phyloP scores from a whole-genome alignment of 768 basidiomycete genomes.

The Boletus subparvulus region DNA sequence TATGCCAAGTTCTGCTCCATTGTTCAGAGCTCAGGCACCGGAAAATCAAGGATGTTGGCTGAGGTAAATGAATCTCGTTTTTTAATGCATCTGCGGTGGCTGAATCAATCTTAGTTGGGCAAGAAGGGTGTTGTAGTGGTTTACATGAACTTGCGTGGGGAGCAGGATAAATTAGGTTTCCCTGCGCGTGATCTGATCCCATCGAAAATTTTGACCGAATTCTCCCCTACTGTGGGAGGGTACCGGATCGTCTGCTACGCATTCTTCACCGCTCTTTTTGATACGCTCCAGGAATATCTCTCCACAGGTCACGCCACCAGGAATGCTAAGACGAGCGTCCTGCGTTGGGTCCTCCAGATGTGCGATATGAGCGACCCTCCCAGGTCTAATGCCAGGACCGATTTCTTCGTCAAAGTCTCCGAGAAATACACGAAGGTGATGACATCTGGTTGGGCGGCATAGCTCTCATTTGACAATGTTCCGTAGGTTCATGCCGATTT shows the following conservation, averaged over 20 bases:
- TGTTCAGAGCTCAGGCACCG: constrained; percentile 16
- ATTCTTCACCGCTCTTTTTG: constrained; percentile 17
- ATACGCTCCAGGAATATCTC: not conserved
- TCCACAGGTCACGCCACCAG: not conserved
- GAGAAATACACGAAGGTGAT: not conserved
- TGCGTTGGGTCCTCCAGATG: constrained; percentile 2
- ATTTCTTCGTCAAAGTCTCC: not conserved
- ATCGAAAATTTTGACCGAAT: constrained; percentile 11
- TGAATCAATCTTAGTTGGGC: constrained; percentile 1
- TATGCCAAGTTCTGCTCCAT: constrained; percentile 7
- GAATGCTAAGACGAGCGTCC: not conserved
- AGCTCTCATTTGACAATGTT: not conserved
- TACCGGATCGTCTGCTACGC: constrained; percentile 10
- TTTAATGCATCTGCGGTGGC: not conserved
- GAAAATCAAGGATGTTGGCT: constrained; percentile 8
- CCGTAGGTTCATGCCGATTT: not conserved
- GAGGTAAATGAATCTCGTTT: not conserved
- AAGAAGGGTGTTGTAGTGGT: constrained; percentile 16
- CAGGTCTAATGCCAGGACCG: not conserved
- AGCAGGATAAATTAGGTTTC: constrained; percentile 2
- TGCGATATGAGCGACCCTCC: constrained; percentile 3
- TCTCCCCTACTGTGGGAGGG: not conserved
- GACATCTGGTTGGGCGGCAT: too few relatives aligned
- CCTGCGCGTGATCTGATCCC: constrained; percentile 16
- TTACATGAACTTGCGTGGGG: constrained; percentile 15